phyloP scores from a whole-genome alignment of 345 rosid species.

The Erysimum cheiranthoides region DNA sequence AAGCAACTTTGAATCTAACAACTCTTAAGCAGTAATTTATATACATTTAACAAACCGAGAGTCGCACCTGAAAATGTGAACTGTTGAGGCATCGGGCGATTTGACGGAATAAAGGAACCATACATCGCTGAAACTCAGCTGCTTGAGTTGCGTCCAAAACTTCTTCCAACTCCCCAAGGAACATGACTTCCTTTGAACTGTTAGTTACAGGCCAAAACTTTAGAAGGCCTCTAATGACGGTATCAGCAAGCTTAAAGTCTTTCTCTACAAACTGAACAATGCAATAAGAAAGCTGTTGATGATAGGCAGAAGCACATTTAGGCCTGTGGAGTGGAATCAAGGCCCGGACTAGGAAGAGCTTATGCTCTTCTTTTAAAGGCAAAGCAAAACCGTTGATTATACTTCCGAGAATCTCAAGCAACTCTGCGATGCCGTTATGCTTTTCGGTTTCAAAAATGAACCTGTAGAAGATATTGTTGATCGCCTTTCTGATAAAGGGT shows the following conservation, averaged over 20 bases:
- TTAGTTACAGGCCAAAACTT: conserved; percentile 83
- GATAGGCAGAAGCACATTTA: conserved; percentile 67
- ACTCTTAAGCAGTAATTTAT: background rate
- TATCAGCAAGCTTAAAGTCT: conserved; percentile 79
- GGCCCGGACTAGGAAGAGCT: conserved; percentile 73
- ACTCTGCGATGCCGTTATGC: conserved; percentile 73
- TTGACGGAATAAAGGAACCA: conserved; percentile 72
- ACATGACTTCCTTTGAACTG: conserved; percentile 84
- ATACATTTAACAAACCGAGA: conserved; percentile 3
- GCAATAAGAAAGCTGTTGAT: conserved; percentile 81
- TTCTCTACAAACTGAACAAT: conserved; percentile 85
- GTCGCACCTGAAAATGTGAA: conserved; percentile 79
- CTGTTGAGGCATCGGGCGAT: conserved; percentile 72
- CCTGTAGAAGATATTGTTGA: conserved; percentile 72
- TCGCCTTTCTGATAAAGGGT: conserved; percentile 68
- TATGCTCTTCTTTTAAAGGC: conserved; percentile 89
- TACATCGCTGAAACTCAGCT: conserved; percentile 82
- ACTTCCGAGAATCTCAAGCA: conserved; percentile 85
- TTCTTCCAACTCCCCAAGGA: conserved; percentile 84
- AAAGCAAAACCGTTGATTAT: conserved; percentile 82
- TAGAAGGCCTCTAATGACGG: conserved; percentile 71
- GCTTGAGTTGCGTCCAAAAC: conserved; percentile 80
- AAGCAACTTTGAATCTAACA: conserved; percentile 18
- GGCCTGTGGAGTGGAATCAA: conserved; percentile 87
- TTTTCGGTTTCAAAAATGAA: conserved; percentile 75